A percentile compares a stretch with the other conserved stretches of the same genome.
phyloP scores from a whole-genome alignment of 2,329 filamentous ascomycete genomes.

The Neopestalotiopsis sp. region DNA sequence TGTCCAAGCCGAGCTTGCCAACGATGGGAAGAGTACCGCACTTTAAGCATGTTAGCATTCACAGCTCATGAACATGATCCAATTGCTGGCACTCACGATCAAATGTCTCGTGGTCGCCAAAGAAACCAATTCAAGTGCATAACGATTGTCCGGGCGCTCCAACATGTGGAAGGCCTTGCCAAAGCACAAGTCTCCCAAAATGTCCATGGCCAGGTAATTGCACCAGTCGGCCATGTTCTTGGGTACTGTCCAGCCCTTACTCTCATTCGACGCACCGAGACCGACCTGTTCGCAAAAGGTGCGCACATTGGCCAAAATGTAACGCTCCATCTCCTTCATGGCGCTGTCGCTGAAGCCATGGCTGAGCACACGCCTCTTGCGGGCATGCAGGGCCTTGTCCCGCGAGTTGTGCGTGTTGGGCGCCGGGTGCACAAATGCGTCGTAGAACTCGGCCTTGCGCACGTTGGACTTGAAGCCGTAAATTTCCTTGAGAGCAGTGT shows the following conservation, averaged over 20 bases:
- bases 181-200: constrained; percentile 65
- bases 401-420: constrained; percentile 77
- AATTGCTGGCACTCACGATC: constrained; percentile 55
- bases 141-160: constrained; percentile 64
- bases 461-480: constrained; percentile 70
- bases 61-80: background rate
- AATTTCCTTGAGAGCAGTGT: constrained; percentile 69
- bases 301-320: constrained; percentile 70
- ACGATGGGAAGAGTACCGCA: constrained; percentile 76
- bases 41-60: constrained; percentile 40
- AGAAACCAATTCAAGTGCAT: constrained; percentile 71
- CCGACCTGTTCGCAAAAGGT: constrained; percentile 68
- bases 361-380: constrained; percentile 74
- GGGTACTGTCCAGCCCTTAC: constrained; percentile 62
- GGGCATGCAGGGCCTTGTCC: constrained; percentile 71
- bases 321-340: constrained; percentile 71
- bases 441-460: constrained; percentile 74
- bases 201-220: constrained; percentile 68
- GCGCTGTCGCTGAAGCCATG: constrained; percentile 73
- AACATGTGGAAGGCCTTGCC: constrained; percentile 69
- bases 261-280: constrained; percentile 43
- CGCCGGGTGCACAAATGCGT: constrained; percentile 73
- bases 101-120: constrained; percentile 72
- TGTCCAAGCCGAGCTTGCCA: constrained; percentile 69
- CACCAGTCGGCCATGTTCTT: constrained; percentile 70